phyloP scores from a whole-genome alignment of 257 asterid species.

The Echites panduratus region DNA sequence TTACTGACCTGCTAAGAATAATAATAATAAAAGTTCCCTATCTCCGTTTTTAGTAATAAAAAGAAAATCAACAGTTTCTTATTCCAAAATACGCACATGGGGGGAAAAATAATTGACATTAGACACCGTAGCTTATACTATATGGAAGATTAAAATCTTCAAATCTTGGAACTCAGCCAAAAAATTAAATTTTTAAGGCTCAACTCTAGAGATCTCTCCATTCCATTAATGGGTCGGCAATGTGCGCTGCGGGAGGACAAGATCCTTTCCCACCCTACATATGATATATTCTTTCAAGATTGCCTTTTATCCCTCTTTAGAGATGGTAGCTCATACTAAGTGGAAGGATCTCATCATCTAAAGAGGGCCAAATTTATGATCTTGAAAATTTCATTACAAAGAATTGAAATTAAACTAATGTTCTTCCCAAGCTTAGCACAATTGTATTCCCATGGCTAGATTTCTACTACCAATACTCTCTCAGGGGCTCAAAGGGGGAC shows the following conservation, averaged over 20 bases:
- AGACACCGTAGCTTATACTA: no score
- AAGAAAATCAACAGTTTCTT: no score
- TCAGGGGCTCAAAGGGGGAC: not conserved
- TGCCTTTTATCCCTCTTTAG: not conserved
- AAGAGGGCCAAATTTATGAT: not conserved
- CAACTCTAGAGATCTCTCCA: not conserved
- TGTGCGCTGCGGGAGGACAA: not conserved
- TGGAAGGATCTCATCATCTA: not conserved
- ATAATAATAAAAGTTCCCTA: no score
- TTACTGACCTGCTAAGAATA: no score
- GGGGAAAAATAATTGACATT: no score
- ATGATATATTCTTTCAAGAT: not conserved
- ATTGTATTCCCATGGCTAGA: not conserved
- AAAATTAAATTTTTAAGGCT: not conserved
- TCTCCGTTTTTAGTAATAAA: no score
- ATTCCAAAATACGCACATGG: no score
- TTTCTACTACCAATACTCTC: not conserved
- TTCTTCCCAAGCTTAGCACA: not conserved
- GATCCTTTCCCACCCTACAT: not conserved
- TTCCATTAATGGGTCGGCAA: not conserved
- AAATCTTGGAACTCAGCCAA: not conserved
- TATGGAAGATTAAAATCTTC: not conserved
- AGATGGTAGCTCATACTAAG: not conserved
- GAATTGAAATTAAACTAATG: no score
- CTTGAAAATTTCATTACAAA: not conserved